A percentile compares a stretch with the other conserved stretches of the same genome.
These are phyloP conservation scores for Rhizoclosmatium globosum DNA, from an alignment of 192 early-diverging fungal species.

Conservation along the genomic window DNA sequence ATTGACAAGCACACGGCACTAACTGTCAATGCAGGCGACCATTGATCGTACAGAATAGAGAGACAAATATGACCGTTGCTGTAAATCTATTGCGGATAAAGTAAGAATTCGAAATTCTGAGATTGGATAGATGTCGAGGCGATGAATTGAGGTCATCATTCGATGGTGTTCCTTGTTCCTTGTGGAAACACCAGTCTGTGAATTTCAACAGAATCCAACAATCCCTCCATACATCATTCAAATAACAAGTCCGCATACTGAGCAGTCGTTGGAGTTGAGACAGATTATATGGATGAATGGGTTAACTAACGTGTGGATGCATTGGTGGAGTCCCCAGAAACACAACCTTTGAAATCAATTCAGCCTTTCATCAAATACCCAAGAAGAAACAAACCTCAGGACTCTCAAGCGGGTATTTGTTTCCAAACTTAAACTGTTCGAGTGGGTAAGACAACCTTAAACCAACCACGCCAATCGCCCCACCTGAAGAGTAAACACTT, in stretches of 20 bases:
- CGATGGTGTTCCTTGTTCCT: too few relatives aligned
- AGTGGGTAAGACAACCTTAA: background rate
- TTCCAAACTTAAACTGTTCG: slow-evolving; percentile 53
- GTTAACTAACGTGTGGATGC: slow-evolving; percentile 54
- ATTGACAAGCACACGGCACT: slow-evolving; percentile 88
- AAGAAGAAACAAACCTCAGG: slow-evolving; percentile 53
- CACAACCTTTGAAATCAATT: slow-evolving; percentile 43
- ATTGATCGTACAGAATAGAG: slow-evolving; percentile 93
- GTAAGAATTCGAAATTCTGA: too few relatives aligned
- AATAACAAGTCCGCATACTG: too few relatives aligned
- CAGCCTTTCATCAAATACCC: too few relatives aligned
- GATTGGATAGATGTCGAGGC: background rate
- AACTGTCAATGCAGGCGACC: slow-evolving; percentile 93
- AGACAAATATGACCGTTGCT: slow-evolving; percentile 98
- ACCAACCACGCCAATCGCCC: too few relatives aligned
- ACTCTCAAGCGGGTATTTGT: slow-evolving; percentile 58
- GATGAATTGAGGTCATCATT: too few relatives aligned
- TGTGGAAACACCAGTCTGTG: too few relatives aligned
- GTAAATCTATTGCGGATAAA: slow-evolving; percentile 61
- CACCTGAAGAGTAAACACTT: slow-evolving; percentile 53
- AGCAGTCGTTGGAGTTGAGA: too few relatives aligned
- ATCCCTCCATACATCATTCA: too few relatives aligned
- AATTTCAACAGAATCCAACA: too few relatives aligned
- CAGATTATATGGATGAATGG: background rate
- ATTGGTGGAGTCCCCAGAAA: slow-evolving; percentile 49